A percentile compares a stretch with the other conserved stretches of the same genome.
Evolutionary conservation across 768 basidiomycete species (phyloP).

Genomic region (Lactarius sanguifluus): DNA sequence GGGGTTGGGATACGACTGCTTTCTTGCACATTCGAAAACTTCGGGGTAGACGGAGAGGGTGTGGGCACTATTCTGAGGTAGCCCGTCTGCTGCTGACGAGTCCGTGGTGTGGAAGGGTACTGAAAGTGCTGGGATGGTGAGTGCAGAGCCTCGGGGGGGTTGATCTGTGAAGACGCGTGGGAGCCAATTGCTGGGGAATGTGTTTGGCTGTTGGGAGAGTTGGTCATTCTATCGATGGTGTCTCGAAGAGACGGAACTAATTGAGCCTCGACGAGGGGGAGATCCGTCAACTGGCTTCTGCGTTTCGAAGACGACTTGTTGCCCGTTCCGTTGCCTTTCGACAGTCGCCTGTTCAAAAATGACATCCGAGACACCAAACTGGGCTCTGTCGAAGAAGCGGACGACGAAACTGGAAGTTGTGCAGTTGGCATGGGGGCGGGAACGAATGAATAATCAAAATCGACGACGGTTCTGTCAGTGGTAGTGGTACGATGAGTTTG

Average conservation of each 20-base stretch:
- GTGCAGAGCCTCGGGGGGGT: constrained; percentile 1
- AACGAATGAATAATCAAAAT: constrained; percentile 8
- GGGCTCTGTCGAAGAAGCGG: constrained; percentile 27
- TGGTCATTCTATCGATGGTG: constrained; percentile 73
- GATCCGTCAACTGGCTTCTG: constrained; percentile 47
- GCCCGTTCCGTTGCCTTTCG: constrained; percentile 13
- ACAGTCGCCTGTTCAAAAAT: constrained; percentile 22
- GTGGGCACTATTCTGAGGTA: neutral
- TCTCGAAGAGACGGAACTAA: constrained; percentile 69
- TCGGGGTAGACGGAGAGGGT: constrained; percentile 8
- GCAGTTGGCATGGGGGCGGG: constrained; percentile 19
- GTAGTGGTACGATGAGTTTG: neutral
- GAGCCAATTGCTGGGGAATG: constrained; percentile 8
- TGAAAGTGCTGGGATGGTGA: constrained; percentile 12
- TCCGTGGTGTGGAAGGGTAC: constrained; percentile 17
- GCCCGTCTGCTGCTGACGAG: constrained; percentile 18
- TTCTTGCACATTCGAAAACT: constrained; percentile 4
- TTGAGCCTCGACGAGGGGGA: constrained; percentile 62
- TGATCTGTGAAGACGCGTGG: neutral
- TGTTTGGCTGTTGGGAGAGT: constrained; percentile 26
- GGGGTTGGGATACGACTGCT: constrained; percentile 25
- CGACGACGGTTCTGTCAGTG: neutral
- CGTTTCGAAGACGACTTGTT: constrained; percentile 31
- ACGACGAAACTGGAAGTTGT: constrained; percentile 26
- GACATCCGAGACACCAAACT: constrained; percentile 27